Conservation (phyloP, 2,329 filamentous ascomycete genomes). For the Lomentospora prolificans region DNA sequence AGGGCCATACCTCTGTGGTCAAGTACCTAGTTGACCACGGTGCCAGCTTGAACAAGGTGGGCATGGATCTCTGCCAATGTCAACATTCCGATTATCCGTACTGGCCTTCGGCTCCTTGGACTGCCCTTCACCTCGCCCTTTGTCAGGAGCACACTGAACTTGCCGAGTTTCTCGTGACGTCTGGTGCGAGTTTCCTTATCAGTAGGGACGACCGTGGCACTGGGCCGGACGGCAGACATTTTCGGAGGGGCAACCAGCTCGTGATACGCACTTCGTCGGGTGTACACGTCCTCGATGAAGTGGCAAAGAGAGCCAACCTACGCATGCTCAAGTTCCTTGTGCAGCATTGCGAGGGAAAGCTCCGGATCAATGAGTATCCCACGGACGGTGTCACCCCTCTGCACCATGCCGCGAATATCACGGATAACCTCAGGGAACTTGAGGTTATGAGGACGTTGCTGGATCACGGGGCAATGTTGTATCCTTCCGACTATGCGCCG, state of each 20-base stretch:
- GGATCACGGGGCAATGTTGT: conserved; percentile 1
- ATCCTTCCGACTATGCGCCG: background rate
- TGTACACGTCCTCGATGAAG: conserved; percentile 4
- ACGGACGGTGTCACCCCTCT: background rate
- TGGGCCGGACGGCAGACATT: background rate
- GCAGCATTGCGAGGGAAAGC: background rate
- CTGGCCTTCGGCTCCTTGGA: conserved; percentile 5
- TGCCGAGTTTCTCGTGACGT: conserved; percentile 4
- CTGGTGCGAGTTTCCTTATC: background rate
- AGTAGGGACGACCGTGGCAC: conserved; percentile 1
- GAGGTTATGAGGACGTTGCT: conserved; percentile 4
- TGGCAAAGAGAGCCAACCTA: background rate
- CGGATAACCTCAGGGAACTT: background rate
- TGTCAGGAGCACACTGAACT: conserved; percentile 2
- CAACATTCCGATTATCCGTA: conserved; percentile 6
- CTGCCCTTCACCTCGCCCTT: conserved; percentile 5
- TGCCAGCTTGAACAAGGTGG: background rate
- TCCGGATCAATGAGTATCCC: background rate
- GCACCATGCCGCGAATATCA: conserved; percentile 1
- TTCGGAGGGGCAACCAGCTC: background rate
- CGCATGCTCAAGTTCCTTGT: conserved; percentile 5
- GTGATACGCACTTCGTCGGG: background rate
- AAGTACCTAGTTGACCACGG: conserved; percentile 4
- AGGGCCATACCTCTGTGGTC: conserved; percentile 4
- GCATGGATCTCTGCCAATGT: conserved; percentile 4